A percentile compares a stretch with the other conserved stretches of the same genome.
These are phyloP conservation scores for Tuber microsphaerosporum DNA, from an alignment of 495 filamentous ascomycete species.

Conservation along the genomic window DNA sequence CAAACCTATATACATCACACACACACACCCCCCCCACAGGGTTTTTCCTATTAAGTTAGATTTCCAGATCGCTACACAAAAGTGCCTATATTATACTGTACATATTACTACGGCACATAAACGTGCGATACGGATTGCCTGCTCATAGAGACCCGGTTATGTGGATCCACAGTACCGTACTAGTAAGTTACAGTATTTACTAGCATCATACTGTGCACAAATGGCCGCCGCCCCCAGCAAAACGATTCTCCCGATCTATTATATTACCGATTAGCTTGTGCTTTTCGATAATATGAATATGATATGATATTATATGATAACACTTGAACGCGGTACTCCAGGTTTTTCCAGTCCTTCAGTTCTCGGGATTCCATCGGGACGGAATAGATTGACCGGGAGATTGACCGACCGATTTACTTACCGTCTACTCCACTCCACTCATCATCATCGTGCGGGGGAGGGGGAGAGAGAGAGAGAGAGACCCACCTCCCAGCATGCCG, in stretches of 20 bases:
- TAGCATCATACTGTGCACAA: background rate
- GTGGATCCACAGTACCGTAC: background rate
- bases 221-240: background rate
- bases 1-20: background rate
- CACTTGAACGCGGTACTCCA: background rate
- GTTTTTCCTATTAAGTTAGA: background rate
- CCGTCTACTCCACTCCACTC: background rate
- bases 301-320: no score
- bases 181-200: no score
- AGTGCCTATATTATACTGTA: background rate
- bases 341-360: background rate
- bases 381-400: background rate
- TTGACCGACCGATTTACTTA: background rate
- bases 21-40: background rate
- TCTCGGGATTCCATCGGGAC: background rate
- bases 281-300: background rate
- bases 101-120: background rate
- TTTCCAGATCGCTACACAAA: background rate
- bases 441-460: no score
- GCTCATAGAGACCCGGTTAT: background rate
- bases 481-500: background rate
- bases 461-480: background rate
- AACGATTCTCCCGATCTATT: background rate
- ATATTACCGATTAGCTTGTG: background rate
- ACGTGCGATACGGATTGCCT: background rate